Evolutionary conservation across 2,329 filamentous ascomycete genomes (phyloP).

Genomic region (Aspergillus sp.): DNA sequence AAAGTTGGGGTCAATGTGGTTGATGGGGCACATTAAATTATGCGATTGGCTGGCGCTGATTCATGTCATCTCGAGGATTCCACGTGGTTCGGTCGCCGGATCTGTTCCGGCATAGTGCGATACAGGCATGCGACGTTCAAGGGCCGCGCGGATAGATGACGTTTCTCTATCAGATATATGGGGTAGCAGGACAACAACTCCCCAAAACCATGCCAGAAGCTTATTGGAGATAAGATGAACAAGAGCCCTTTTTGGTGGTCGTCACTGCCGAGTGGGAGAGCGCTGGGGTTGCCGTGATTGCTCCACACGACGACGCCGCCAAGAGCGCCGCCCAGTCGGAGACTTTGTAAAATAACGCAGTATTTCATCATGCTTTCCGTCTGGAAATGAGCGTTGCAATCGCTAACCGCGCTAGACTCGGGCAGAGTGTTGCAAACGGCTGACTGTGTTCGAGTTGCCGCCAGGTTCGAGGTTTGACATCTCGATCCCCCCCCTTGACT

Average conservation of each 20-base stretch:
- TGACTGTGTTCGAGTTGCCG: neutral
- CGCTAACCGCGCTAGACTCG: conserved; percentile 14
- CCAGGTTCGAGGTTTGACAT: conserved; percentile 7
- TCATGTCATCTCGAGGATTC: conserved; percentile 25
- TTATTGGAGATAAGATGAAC: conserved; percentile 15
- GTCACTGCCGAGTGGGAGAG: neutral
- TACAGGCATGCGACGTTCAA: conserved; percentile 7
- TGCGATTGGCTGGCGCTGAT: conserved; percentile 21
- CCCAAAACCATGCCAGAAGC: conserved; percentile 8
- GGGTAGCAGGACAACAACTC: neutral
- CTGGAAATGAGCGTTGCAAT: neutral
- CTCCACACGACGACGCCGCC: conserved; percentile 19
- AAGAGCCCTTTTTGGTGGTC: neutral
- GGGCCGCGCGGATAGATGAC: conserved; percentile 10
- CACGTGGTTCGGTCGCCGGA: conserved; percentile 27
- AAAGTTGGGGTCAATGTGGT: conserved; percentile 21
- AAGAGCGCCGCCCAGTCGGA: conserved; percentile 20
- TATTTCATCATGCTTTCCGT: conserved; percentile 2
- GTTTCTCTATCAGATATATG: neutral
- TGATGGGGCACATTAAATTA: conserved; percentile 19
- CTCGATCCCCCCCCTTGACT: conserved; percentile 4
- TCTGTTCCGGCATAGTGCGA: conserved; percentile 13
- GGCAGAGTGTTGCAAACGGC: neutral
- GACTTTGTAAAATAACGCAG: conserved; percentile 21
- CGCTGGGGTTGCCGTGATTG: conserved; percentile 1